Percentiles rank a stretch among this genome's conserved stretches.
Evolutionary conservation across 345 rosid species (phyloP).

Genomic region (Odontarrhena argentea): DNA sequence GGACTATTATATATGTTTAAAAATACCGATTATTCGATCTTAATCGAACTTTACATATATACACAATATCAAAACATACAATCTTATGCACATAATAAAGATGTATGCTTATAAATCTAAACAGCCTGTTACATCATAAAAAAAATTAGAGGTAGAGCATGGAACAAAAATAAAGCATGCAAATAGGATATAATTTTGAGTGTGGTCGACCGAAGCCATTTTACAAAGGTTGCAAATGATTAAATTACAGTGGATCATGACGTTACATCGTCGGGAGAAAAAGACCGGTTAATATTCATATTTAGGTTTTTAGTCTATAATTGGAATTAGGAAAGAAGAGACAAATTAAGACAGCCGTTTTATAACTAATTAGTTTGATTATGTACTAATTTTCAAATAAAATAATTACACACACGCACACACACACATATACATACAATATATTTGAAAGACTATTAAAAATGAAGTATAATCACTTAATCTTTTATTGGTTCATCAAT

Average conservation of each 20-base stretch:
- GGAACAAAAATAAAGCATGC: slow-evolving; percentile 8
- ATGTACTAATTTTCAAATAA: no score
- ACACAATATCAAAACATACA: slow-evolving; percentile 16
- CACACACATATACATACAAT: no score
- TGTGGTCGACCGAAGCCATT: slow-evolving; percentile 31
- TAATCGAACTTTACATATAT: slow-evolving; percentile 16
- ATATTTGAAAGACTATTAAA: background rate
- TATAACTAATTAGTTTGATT: background rate
- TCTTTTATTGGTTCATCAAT: no score
- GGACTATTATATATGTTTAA: slow-evolving; percentile 5
- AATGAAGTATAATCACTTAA: no score
- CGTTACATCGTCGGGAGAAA: slow-evolving; percentile 33
- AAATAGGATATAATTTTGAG: slow-evolving; percentile 17
- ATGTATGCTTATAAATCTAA: slow-evolving; percentile 3
- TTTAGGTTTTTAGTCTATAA: background rate
- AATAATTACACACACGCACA: no score
- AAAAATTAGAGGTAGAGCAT: slow-evolving; percentile 33
- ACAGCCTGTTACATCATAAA: slow-evolving; percentile 30
- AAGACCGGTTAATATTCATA: background rate
- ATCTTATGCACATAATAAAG: slow-evolving; percentile 16
- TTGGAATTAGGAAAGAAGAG: background rate
- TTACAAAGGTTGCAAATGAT: slow-evolving; percentile 27
- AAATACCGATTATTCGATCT: slow-evolving; percentile 6
- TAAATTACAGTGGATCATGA: slow-evolving; percentile 15
- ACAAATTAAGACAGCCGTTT: background rate